Evolutionary conservation across 2,329 filamentous ascomycete species (phyloP).

Genomic region (Aspergillus sp.): DNA sequence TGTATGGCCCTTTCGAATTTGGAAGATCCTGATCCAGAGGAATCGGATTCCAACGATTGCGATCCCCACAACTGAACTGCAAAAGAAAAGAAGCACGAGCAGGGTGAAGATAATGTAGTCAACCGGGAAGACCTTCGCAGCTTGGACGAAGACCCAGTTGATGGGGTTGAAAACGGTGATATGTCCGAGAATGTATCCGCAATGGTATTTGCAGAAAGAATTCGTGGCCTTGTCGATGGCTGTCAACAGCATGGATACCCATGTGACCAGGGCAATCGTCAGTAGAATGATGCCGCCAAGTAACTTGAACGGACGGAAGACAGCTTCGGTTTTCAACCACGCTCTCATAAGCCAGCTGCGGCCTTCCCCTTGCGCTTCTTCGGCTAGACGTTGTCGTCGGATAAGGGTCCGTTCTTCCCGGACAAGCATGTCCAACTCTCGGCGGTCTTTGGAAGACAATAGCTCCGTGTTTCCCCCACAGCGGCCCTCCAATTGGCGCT

Average conservation of each 20-base stretch:
- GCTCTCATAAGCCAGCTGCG: constrained; percentile 67
- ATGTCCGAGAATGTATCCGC: constrained; percentile 84
- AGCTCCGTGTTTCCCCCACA: constrained; percentile 71
- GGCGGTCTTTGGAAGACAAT: constrained; percentile 78
- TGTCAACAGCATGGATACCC: constrained; percentile 91
- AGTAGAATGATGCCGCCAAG: constrained; percentile 78
- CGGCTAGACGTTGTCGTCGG: constrained; percentile 80
- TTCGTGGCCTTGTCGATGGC: constrained; percentile 96
- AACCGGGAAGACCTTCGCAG: constrained; percentile 80
- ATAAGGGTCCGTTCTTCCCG: constrained; percentile 91
- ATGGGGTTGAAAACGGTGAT: constrained; percentile 94
- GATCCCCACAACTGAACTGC: constrained; percentile 80
- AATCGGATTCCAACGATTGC: constrained; percentile 89
- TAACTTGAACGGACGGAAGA: constrained; percentile 86
- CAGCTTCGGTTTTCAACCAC: constrained; percentile 77
- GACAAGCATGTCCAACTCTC: constrained; percentile 81
- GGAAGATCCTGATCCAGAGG: constrained; percentile 91
- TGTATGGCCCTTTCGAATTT: constrained; percentile 83
- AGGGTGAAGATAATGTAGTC: constrained; percentile 90
- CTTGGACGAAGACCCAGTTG: constrained; percentile 82
- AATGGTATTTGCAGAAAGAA: constrained; percentile 84
- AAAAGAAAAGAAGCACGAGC: constrained; percentile 82
- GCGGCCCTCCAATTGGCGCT: constrained; percentile 84
- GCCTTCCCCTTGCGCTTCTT: constrained; percentile 66
- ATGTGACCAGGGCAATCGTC: constrained; percentile 70